Conservation (phyloP, 306 rosid species). For the Dicorynia guianensis region DNA sequence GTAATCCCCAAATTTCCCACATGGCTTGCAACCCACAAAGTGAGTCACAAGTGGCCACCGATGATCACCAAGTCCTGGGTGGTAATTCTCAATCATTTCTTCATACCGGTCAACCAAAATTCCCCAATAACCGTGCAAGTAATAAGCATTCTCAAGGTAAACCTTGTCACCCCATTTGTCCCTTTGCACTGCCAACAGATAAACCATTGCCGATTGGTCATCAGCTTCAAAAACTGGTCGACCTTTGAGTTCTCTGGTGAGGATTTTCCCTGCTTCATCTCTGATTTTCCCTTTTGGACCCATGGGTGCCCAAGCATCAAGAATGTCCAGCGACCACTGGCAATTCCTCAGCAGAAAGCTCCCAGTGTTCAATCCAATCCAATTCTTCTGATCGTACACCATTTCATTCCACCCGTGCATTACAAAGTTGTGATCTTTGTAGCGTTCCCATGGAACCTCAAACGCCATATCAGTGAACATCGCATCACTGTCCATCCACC, state of each 20-base stretch:
- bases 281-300: conserved; percentile 92
- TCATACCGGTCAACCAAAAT: conserved; percentile 82
- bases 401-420: conserved; percentile 92
- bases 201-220: conserved; percentile 89
- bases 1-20: conserved; percentile 84
- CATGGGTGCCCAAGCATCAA: conserved; percentile 96
- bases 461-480: conserved; percentile 97
- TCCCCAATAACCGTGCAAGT: conserved; percentile 86
- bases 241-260: conserved; percentile 72
- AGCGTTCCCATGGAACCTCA: conserved; percentile 91
- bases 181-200: conserved; percentile 57
- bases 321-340: conserved; percentile 89
- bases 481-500: conserved; percentile 99
- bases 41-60: conserved; percentile 93
- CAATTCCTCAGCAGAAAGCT: conserved; percentile 74
- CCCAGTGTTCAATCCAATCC: conserved; percentile 92
- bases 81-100: conserved; percentile 75
- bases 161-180: conserved; percentile 77
- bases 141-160: conserved; percentile 69
- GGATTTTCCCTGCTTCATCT: conserved; percentile 86
- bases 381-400: conserved; percentile 83
- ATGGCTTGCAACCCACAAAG: conserved; percentile 90
- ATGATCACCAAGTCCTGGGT: conserved; percentile 83
- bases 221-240: conserved; percentile 89
- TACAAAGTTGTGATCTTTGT: conserved; percentile 77